Percentiles rank a stretch among this genome's conserved stretches.
Conservation (phyloP, 352 stramenopile species). For the Phytophthora citrophthora region DNA sequence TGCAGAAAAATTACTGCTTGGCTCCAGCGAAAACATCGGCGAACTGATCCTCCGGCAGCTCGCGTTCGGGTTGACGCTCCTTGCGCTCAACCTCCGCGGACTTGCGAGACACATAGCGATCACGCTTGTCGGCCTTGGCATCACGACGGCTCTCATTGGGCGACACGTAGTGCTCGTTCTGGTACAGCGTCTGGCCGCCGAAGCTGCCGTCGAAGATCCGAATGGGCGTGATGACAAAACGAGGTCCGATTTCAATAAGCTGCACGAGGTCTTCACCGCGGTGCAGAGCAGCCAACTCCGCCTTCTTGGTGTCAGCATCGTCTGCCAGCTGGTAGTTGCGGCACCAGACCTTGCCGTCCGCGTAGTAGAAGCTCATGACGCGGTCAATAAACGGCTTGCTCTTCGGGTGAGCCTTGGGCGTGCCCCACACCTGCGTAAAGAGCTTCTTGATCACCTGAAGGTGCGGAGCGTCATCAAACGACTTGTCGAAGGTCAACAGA, state of each 20-base stretch:
- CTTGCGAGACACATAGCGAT: slow-evolving; percentile 93
- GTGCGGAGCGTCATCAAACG: slow-evolving; percentile 92
- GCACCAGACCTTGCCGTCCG: slow-evolving; percentile 97
- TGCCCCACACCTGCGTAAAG: slow-evolving; percentile 96
- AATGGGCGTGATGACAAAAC: slow-evolving; percentile 99
- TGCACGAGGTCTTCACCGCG: slow-evolving; percentile 91
- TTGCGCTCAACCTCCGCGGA: slow-evolving; percentile 81
- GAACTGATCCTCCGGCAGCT: slow-evolving; percentile 84
- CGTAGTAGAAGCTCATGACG: slow-evolving; percentile 97
- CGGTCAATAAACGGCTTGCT: slow-evolving; percentile 99
- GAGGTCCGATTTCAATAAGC: slow-evolving; percentile 99
- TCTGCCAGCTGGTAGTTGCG: slow-evolving; percentile 97
- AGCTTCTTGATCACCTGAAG: slow-evolving; percentile 97
- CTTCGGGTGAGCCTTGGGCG: slow-evolving; percentile 98
- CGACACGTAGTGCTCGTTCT: slow-evolving; percentile 98
- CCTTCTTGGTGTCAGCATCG: slow-evolving; percentile 93
- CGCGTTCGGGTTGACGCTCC: slow-evolving; percentile 68
- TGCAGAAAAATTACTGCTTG: slow-evolving; percentile 34
- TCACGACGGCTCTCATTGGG: slow-evolving; percentile 92
- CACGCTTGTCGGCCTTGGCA: slow-evolving; percentile 94
- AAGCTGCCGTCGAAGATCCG: slow-evolving; percentile 99
- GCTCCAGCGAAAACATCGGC: slow-evolving; percentile 82
- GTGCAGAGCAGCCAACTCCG: slow-evolving; percentile 83
- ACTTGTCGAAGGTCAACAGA: slow-evolving; percentile 97
- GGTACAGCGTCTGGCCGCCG: slow-evolving; percentile 97